A percentile compares a stretch with the other conserved stretches of the same genome.
These are phyloP conservation scores for Jackrogersella multiformis DNA, from an alignment of 495 filamentous ascomycete species.

Conservation along the genomic window DNA sequence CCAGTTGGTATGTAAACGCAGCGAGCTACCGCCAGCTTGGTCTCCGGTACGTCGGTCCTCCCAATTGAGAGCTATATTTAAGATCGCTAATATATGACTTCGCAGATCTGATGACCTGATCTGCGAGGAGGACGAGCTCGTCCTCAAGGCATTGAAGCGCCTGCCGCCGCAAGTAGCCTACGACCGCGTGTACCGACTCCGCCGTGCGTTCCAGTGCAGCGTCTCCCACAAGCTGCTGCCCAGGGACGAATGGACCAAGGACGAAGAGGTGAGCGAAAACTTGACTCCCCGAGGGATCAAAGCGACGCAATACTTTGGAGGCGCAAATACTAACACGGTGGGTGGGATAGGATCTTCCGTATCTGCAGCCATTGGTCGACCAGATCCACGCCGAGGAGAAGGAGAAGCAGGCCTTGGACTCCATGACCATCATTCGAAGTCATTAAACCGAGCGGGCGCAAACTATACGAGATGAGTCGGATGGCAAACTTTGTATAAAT, in stretches of 20 bases:
- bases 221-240: constrained; percentile 81
- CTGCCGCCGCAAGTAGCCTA: constrained; percentile 89
- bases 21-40: constrained; percentile 94
- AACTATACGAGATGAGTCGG: constrained; percentile 1
- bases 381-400: constrained; percentile 83
- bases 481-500: constrained; percentile 36
- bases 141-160: constrained; percentile 88
- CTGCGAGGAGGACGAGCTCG: constrained; percentile 84
- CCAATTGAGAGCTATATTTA: background rate
- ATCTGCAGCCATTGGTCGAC: constrained; percentile 81
- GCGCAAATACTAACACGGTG: constrained; percentile 26
- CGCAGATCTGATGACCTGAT: constrained; percentile 94
- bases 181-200: constrained; percentile 95
- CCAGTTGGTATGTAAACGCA: constrained; percentile 83
- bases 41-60: constrained; percentile 70
- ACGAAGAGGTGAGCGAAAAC: constrained; percentile 49
- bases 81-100: constrained; percentile 1
- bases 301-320: background rate
- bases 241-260: constrained; percentile 76
- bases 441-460: constrained; percentile 46
- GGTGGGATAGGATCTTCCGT: constrained; percentile 71
- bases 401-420: constrained; percentile 85
- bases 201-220: constrained; percentile 89
- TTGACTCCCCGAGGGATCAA: background rate
- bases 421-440: constrained; percentile 71